Conservation (phyloP, 306 rosid genomes). For the Prunus mume region DNA sequence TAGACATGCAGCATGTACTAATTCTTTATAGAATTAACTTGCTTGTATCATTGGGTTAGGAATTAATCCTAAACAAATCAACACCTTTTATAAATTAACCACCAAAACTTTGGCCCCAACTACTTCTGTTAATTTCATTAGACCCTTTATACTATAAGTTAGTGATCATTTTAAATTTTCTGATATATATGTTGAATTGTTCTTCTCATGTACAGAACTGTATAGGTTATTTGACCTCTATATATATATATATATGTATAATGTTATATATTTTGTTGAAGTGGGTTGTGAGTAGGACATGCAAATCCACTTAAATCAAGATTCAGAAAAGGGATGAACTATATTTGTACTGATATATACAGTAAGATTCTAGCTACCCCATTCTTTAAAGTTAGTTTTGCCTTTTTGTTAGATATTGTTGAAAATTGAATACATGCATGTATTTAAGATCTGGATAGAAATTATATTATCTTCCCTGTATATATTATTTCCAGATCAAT, state of each 20-base stretch:
- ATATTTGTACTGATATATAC: neutral
- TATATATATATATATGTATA: neutral
- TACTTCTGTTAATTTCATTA: neutral
- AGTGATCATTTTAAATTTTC: neutral
- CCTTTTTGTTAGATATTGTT: neutral
- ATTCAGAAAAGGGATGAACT: neutral
- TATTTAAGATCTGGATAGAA: neutral
- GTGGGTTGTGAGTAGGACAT: conserved; percentile 7
- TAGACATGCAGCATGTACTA: conserved; percentile 40
- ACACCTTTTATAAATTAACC: neutral
- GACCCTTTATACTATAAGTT: neutral
- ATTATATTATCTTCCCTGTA: neutral
- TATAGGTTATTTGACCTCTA: conserved; percentile 10
- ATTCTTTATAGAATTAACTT: conserved; percentile 22
- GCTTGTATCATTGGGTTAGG: conserved; percentile 23
- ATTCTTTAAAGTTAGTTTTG: neutral
- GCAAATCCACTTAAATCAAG: neutral
- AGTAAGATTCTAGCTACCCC: neutral
- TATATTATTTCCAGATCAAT: neutral
- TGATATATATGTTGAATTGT: neutral
- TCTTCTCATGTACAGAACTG: neutral
- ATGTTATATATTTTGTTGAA: conserved; percentile 4
- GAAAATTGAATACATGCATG: neutral
- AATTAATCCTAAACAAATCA: conserved; percentile 21
- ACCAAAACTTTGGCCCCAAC: neutral